Conservation (phyloP, 495 filamentous ascomycete species). For the Tetracladium setigerum region DNA sequence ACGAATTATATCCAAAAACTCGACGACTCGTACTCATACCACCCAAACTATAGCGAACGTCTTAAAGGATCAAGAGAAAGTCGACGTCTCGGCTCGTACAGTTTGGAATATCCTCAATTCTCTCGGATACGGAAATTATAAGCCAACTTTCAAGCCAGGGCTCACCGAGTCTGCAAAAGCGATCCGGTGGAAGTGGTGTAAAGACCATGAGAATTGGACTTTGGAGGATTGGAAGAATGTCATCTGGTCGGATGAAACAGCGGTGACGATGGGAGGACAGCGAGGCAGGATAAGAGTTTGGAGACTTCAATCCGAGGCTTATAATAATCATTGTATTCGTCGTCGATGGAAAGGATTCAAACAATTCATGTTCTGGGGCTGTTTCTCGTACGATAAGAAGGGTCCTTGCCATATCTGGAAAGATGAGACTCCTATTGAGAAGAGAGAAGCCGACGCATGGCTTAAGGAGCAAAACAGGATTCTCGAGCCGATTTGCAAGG, state of each 20-base stretch:
- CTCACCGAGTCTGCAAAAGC: not conserved
- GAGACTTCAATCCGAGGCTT: constrained; percentile 8
- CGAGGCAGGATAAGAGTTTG: constrained; percentile 18
- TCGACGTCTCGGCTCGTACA: not conserved
- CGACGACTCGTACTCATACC: not conserved
- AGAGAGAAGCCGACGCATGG: constrained; percentile 12
- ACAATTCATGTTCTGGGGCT: constrained; percentile 33
- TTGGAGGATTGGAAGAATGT: constrained; percentile 10
- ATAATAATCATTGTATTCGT: constrained; percentile 12
- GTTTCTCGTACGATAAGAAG: constrained; percentile 29
- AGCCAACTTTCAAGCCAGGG: constrained; percentile 3
- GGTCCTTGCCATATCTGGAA: constrained; percentile 26
- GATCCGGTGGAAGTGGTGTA: not conserved
- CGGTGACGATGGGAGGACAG: constrained; percentile 15
- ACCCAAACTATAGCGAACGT: not conserved
- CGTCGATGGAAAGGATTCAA: constrained; percentile 25
- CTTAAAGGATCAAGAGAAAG: too few species aligned
- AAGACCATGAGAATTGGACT: constrained; percentile 2
- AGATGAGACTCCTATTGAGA: constrained; percentile 17
- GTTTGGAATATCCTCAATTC: not conserved
- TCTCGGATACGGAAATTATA: not conserved
- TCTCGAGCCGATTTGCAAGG: not conserved
- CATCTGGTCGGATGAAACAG: constrained; percentile 21
- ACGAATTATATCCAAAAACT: not conserved
- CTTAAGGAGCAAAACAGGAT: constrained; percentile 7